Conservation (phyloP, 352 stramenopile species). For the Globisporangium irregulare region DNA sequence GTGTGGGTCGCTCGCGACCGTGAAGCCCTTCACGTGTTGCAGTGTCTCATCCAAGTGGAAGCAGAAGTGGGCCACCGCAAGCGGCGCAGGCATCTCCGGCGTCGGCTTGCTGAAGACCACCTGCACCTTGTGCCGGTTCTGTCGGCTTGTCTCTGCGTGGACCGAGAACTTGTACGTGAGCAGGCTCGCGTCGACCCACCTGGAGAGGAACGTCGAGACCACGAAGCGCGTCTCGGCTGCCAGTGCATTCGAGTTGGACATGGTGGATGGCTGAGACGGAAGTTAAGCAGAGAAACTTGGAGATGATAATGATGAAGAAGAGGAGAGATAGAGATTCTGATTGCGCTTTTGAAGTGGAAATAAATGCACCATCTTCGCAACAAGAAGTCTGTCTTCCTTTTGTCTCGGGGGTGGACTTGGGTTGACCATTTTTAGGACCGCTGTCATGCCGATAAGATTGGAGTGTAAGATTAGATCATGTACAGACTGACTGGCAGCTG, state of each 20-base stretch:
- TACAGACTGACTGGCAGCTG: no score
- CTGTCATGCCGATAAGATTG: no score
- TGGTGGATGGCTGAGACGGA: conserved; percentile 3
- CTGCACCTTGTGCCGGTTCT: conserved; percentile 40
- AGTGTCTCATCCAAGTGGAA: conserved; percentile 49
- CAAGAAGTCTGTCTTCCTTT: no score
- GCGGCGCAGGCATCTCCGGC: conserved; percentile 26
- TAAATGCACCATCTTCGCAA: no score
- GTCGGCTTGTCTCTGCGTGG: conserved; percentile 24
- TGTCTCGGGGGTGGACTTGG: no score
- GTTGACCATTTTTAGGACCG: no score
- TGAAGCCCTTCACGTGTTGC: conserved; percentile 48
- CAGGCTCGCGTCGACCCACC: conserved; percentile 27
- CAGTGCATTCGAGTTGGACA: conserved; percentile 24
- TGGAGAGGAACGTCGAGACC: conserved; percentile 41
- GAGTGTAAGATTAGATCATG: no score
- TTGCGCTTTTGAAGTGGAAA: no score
- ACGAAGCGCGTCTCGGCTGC: conserved; percentile 38
- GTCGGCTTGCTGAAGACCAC: conserved; percentile 69
- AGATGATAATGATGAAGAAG: no score
- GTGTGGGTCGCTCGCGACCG: conserved; percentile 59
- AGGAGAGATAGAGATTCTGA: no score
- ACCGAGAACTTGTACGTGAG: conserved; percentile 68
- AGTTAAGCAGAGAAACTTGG: background rate
- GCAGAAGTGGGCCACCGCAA: conserved; percentile 53